A percentile compares a stretch with the other conserved stretches of the same genome.
Evolutionary conservation across 2,329 filamentous ascomycete species (phyloP).

Genomic region (Penicillium sp.): DNA sequence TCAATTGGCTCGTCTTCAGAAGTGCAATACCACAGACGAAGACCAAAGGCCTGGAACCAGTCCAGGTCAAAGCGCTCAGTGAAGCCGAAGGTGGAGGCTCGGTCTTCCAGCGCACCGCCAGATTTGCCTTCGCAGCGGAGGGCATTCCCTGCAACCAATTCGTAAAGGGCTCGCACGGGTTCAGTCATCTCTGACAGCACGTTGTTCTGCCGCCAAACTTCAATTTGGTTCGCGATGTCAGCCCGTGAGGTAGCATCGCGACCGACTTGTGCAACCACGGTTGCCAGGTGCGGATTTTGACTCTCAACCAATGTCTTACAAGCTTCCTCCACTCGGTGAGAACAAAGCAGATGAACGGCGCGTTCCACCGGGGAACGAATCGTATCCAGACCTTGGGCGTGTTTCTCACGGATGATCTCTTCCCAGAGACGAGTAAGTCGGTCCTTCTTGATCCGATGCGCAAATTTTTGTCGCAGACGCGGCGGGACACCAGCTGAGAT

Average conservation of each 20-base stretch:
- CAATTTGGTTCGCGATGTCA: slow-evolving; percentile 75
- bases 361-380: slow-evolving; percentile 71
- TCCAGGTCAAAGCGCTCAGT: slow-evolving; percentile 79
- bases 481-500: slow-evolving; percentile 43
- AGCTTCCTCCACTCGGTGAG: slow-evolving; percentile 74
- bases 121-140: slow-evolving; percentile 72
- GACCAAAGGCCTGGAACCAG: slow-evolving; percentile 89
- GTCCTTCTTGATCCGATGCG: slow-evolving; percentile 48
- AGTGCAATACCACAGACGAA: slow-evolving; percentile 85
- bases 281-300: slow-evolving; percentile 78
- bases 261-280: slow-evolving; percentile 77
- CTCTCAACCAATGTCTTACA: slow-evolving; percentile 73
- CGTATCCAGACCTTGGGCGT: slow-evolving; percentile 65
- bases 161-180: slow-evolving; percentile 79
- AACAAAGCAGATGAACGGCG: slow-evolving; percentile 74
- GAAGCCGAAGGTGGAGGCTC: slow-evolving; percentile 73
- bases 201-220: slow-evolving; percentile 77
- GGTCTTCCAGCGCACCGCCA: slow-evolving; percentile 72
- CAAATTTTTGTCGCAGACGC: slow-evolving; percentile 39
- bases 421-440: slow-evolving; percentile 45
- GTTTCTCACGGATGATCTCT: slow-evolving; percentile 51
- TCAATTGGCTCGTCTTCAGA: slow-evolving; percentile 65
- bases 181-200: slow-evolving; percentile 84
- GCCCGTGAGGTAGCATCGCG: slow-evolving; percentile 64
- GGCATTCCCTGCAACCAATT: slow-evolving; percentile 83